Base-by-base conservation (phyloP, 805 yeast genomes). In the Myxozyma nipponensis region DNA sequence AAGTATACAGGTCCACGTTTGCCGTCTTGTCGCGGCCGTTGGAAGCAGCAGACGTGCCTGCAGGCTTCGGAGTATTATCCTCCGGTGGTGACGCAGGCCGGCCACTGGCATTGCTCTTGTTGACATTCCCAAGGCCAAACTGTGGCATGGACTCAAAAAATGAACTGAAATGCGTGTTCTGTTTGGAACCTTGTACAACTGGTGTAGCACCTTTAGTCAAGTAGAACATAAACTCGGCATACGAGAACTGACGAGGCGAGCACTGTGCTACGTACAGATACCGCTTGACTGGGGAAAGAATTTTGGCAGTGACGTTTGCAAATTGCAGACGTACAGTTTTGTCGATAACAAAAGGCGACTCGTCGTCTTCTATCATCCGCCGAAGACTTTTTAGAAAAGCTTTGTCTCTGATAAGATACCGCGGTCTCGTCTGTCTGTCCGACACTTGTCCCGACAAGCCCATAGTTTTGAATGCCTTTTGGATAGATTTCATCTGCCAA, bases 221-320 rank as follows among this genome's bases (percentile, higher is more conserved):
- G n/a, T 46, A 42, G 22, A 46, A 46, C 42, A 53, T 53, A 42
- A 50, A 53, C 28, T 47, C 55, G 3, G 57, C 46, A 35, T 46
- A 53, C 17, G 54, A 43, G 25, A 53, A 50, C 25, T 47, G 40
- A 21, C 39, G 40, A 7, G 57, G 43, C 18, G 57, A 43, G n/a
- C 30, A 35, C 42, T 46, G 49, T n/a, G 54, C 46, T 7, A 53
- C 57, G 26, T 39, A 53, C 26, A 53, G 28, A 36, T 34, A 54
- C 39, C 56, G 49, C 41, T 44, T 46, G 3, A 54, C 42, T 1
- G 58, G 58, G 5, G 56, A 50, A 42, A 54, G 37, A 2, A 54
- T 47, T 39, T 41, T 46, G 15, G 50, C 57, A n/a, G 58, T 54
- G 32, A 54, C 40, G n/a, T 41, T 42, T n/a, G 56, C 54, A 40